Conservation (phyloP, 2,329 filamentous ascomycete genomes). For the Clarireedia hainanense region DNA sequence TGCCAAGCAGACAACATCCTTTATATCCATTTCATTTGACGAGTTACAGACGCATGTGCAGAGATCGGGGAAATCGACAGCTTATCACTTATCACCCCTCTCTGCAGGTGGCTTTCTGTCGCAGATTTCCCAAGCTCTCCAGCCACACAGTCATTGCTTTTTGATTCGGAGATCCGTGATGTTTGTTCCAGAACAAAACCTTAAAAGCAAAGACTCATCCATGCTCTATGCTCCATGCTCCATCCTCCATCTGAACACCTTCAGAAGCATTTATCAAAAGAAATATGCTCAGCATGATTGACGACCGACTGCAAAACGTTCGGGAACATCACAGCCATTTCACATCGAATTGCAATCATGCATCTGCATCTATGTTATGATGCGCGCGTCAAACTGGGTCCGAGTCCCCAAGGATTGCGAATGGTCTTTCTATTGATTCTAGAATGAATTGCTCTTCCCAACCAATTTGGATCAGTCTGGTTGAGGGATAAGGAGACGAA, state of each 20-base stretch:
- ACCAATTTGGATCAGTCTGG: slow-evolving; percentile 1
- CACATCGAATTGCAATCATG: slow-evolving; percentile 3
- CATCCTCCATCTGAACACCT: background rate
- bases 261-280: background rate
- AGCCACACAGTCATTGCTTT: slow-evolving; percentile 2
- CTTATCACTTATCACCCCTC: slow-evolving; percentile 1
- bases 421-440: no score
- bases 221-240: background rate
- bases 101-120: background rate
- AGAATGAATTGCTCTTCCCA: background rate
- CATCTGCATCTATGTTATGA: background rate
- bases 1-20: background rate
- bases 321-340: background rate
- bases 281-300: background rate
- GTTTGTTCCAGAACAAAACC: slow-evolving; percentile 2
- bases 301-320: background rate
- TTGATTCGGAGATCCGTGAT: background rate
- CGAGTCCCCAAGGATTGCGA: background rate
- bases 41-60: background rate
- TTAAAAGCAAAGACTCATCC: background rate
- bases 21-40: background rate
- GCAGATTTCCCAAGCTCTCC: background rate
- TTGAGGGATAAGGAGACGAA: background rate
- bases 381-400: slow-evolving; percentile 3
- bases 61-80: slow-evolving; percentile 1